Evolutionary conservation across 2,329 filamentous ascomycete genomes (phyloP).

Genomic region (Aspergillus pseudoviridinutans): DNA sequence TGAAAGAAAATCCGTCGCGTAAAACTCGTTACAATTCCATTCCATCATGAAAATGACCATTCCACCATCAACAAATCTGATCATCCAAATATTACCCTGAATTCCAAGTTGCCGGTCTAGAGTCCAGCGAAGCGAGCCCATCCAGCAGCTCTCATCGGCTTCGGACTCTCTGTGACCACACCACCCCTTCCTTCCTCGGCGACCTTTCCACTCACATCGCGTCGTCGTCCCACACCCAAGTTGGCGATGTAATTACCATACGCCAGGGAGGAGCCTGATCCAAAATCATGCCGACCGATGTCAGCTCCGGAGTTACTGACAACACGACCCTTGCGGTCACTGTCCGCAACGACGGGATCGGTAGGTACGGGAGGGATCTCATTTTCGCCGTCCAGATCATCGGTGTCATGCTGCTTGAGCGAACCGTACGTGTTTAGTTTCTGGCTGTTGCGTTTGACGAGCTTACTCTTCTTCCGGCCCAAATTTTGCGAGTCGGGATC

Average conservation of each 20-base stretch:
- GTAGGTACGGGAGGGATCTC: conserved; percentile 4
- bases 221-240: conserved; percentile 42
- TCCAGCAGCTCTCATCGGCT: conserved; percentile 37
- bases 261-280: conserved; percentile 29
- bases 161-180: conserved; percentile 14
- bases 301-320: conserved; percentile 43
- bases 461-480: conserved; percentile 26
- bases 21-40: not conserved
- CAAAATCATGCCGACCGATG: conserved; percentile 21
- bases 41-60: not conserved
- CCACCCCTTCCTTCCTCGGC: conserved; percentile 44
- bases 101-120: not conserved
- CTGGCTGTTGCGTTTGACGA: conserved; percentile 29
- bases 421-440: conserved; percentile 33
- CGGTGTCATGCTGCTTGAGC: conserved; percentile 29
- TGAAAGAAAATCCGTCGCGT: not conserved
- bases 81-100: not conserved
- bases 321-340: conserved; percentile 42
- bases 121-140: conserved; percentile 46
- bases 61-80: not conserved
- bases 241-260: conserved; percentile 43
- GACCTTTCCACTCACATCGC: conserved; percentile 46
- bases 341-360: conserved; percentile 18
- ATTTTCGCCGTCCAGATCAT: conserved; percentile 23
- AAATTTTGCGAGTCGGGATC: conserved; percentile 7